Evolutionary conservation across 305 asterid species (phyloP).

Genomic region (Stenogyne calaminthoides): DNA sequence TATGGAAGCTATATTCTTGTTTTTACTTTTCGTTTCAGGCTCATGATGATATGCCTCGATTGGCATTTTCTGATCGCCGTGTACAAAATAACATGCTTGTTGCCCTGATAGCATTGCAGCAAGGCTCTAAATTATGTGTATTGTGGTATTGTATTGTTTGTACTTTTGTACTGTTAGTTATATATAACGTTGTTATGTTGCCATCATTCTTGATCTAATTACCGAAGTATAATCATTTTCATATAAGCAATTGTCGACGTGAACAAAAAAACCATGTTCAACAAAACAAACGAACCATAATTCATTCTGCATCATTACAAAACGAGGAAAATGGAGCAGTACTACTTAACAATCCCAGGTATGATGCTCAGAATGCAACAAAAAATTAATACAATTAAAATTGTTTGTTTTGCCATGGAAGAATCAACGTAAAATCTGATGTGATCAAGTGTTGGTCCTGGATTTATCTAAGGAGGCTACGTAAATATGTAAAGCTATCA

Average conservation of each 20-base stretch:
- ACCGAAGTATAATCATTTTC: not conserved
- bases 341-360: slow-evolving; percentile 13
- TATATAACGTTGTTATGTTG: not conserved
- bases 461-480: not conserved
- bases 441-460: not conserved
- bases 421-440: slow-evolving; percentile 12
- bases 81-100: slow-evolving; percentile 14
- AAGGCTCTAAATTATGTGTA: slow-evolving; percentile 1
- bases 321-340: not conserved
- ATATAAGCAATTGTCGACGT: not conserved
- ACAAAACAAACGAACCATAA: not conserved
- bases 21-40: slow-evolving; percentile 27
- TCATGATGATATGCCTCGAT: slow-evolving; percentile 28
- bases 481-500: not conserved
- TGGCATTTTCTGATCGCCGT: not conserved
- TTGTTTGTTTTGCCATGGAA: slow-evolving; percentile 1
- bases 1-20: not conserved
- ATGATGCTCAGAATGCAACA: slow-evolving; percentile 2
- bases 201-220: not conserved
- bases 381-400: not conserved
- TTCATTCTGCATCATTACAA: not conserved
- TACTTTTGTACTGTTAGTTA: slow-evolving; percentile 8
- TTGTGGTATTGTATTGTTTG: not conserved
- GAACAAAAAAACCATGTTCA: not conserved
- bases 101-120: slow-evolving; percentile 20